phyloP scores from a whole-genome alignment of 106 monocot genomes.

The Platanthera guangdongensis region DNA sequence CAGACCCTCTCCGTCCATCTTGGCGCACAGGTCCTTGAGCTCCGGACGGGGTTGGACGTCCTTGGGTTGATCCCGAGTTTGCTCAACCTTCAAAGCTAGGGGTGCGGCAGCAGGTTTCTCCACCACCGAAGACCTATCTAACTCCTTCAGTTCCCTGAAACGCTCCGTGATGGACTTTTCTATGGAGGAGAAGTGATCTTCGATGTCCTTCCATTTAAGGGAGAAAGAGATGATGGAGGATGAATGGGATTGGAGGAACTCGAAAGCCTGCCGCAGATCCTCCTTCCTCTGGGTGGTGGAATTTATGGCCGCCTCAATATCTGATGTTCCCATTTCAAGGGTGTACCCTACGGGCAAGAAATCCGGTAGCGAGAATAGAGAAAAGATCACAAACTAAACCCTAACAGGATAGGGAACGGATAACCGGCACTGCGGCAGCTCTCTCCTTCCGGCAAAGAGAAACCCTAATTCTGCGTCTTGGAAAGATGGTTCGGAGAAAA shows the following conservation, averaged over 20 bases:
- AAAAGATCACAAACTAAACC: neutral
- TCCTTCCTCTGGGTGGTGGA: slow-evolving; percentile 42
- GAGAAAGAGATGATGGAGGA: slow-evolving; percentile 35
- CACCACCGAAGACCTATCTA: neutral
- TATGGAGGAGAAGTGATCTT: slow-evolving; percentile 34
- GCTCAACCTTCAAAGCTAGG: neutral
- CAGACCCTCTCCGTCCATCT: slow-evolving; percentile 39
- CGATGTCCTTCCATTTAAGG: slow-evolving; percentile 49
- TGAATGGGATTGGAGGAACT: slow-evolving; percentile 31
- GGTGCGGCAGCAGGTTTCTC: neutral
- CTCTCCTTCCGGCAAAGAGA: too few species aligned
- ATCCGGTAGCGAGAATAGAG: neutral
- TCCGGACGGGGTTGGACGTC: slow-evolving; percentile 22
- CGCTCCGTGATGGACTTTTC: slow-evolving; percentile 31
- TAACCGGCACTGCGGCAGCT: too few species aligned
- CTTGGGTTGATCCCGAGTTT: neutral
- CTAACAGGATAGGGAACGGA: neutral
- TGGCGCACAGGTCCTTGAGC: slow-evolving; percentile 27
- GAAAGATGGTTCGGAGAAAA: too few species aligned
- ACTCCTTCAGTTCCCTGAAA: slow-evolving; percentile 26
- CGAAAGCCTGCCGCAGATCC: slow-evolving; percentile 33
- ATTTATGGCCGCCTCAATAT: slow-evolving; percentile 32
- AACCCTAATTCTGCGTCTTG: too few species aligned
- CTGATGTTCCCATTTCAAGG: neutral
- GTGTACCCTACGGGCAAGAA: neutral